Conservation (phyloP, 2,329 filamentous ascomycete genomes). For the Epichloe sylvatica region DNA sequence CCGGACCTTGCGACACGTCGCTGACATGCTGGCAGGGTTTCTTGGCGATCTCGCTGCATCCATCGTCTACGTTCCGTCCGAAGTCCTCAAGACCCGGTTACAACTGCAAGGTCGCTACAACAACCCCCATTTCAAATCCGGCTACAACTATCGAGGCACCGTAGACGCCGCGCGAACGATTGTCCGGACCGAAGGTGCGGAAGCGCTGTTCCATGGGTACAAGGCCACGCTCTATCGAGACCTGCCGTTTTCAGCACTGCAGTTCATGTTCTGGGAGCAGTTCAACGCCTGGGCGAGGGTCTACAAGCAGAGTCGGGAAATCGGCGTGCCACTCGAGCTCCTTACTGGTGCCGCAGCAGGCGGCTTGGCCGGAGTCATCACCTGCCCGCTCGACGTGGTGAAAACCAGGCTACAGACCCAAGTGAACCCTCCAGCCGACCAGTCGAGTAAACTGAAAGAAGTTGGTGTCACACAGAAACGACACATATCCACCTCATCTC, state of each 20-base stretch:
- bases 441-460: constrained; percentile 16
- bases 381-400: constrained; percentile 91
- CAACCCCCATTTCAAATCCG: constrained; percentile 84
- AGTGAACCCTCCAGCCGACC: constrained; percentile 33
- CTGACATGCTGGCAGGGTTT: constrained; percentile 46
- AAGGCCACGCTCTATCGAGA: constrained; percentile 91
- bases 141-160: constrained; percentile 89
- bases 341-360: constrained; percentile 81
- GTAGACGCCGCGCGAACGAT: constrained; percentile 78
- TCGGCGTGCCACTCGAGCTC: constrained; percentile 74
- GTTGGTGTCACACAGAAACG: constrained; percentile 43
- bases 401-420: constrained; percentile 96
- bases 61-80: constrained; percentile 87
- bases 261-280: constrained; percentile 98
- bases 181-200: constrained; percentile 63
- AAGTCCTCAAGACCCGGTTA: constrained; percentile 92
- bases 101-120: constrained; percentile 92
- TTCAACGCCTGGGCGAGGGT: constrained; percentile 68
- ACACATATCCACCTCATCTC: constrained; percentile 77
- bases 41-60: constrained; percentile 85
- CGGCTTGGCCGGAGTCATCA: constrained; percentile 84
- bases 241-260: constrained; percentile 85
- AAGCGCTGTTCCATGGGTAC: constrained; percentile 90
- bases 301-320: constrained; percentile 68
- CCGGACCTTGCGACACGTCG: neutral